Conservation (phyloP, 108 stramenopile species). For the Nitzschia sp. region DNA sequence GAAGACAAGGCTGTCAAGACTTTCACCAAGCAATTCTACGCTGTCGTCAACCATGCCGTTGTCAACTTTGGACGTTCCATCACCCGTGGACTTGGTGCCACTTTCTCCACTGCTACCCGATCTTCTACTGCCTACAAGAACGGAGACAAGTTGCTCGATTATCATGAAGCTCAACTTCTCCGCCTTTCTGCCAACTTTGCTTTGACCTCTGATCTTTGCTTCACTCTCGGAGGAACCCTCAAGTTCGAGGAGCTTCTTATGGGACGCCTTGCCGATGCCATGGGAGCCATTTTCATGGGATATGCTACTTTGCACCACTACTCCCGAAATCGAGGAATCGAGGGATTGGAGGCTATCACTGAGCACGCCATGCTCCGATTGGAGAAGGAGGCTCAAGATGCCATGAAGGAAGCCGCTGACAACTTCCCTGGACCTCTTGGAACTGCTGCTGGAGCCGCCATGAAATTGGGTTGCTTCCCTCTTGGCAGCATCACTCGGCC, state of each 20-base stretch:
- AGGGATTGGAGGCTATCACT: constrained; percentile 90
- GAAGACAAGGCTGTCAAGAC: constrained; percentile 79
- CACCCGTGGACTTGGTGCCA: constrained; percentile 71
- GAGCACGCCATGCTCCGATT: constrained; percentile 96
- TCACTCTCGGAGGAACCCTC: constrained; percentile 92
- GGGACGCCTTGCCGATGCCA: constrained; percentile 93
- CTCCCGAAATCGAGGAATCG: constrained; percentile 79
- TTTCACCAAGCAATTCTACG: constrained; percentile 88
- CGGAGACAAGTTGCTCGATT: constrained; percentile 77
- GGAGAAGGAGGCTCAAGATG: constrained; percentile 89
- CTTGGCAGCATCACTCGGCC: constrained; percentile 83
- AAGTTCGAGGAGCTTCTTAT: constrained; percentile 98
- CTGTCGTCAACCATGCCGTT: constrained; percentile 88
- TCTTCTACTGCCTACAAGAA: constrained; percentile 89
- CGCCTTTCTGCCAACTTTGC: constrained; percentile 96
- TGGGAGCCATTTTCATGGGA: constrained; percentile 97
- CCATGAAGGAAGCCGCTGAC: constrained; percentile 87
- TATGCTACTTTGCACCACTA: constrained; percentile 96
- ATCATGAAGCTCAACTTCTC: constrained; percentile 91
- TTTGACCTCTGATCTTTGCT: constrained; percentile 91
- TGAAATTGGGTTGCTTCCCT: constrained; percentile 90
- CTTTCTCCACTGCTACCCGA: constrained; percentile 64
- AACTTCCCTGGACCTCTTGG: constrained; percentile 95
- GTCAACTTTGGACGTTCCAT: constrained; percentile 80
- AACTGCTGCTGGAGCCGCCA: constrained; percentile 77